Conservation (phyloP, 306 rosid genomes). For the Astragalus glycyphyllos region DNA sequence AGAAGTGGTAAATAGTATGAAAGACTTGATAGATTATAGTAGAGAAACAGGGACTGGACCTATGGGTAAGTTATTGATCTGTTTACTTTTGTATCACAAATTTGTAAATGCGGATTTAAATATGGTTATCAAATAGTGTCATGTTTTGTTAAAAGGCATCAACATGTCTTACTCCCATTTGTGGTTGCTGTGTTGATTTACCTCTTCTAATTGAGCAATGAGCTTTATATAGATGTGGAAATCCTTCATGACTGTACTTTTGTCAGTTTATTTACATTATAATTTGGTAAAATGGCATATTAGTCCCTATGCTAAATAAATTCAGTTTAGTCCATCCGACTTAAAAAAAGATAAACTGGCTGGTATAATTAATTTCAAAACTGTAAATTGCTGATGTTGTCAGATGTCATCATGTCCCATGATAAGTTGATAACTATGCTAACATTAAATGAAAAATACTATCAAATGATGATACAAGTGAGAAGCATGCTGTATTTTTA, state of each 20-base stretch:
- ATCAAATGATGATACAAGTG: conserved; percentile 1
- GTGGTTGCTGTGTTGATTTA: not conserved
- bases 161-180: not conserved
- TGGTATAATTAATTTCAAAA: conserved; percentile 4
- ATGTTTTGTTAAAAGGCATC: conserved; percentile 25
- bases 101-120: conserved; percentile 33
- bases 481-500: not conserved
- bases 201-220: conserved; percentile 16
- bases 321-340: conserved; percentile 1
- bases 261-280: conserved; percentile 3
- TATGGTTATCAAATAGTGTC: conserved; percentile 13
- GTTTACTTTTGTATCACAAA: conserved; percentile 17
- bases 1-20: conserved; percentile 96
- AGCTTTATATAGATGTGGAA: conserved; percentile 1
- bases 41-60: conserved; percentile 86
- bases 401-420: not conserved
- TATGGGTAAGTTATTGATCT: conserved; percentile 69
- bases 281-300: conserved; percentile 1
- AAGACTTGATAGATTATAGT: conserved; percentile 98
- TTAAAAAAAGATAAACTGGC: not conserved
- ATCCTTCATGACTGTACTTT: not conserved
- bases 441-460: not conserved
- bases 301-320: conserved; percentile 2
- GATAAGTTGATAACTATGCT: conserved; percentile 16
- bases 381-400: not conserved